phyloP scores from a whole-genome alignment of 331 rosid genomes.

The Dryas integrifolia region DNA sequence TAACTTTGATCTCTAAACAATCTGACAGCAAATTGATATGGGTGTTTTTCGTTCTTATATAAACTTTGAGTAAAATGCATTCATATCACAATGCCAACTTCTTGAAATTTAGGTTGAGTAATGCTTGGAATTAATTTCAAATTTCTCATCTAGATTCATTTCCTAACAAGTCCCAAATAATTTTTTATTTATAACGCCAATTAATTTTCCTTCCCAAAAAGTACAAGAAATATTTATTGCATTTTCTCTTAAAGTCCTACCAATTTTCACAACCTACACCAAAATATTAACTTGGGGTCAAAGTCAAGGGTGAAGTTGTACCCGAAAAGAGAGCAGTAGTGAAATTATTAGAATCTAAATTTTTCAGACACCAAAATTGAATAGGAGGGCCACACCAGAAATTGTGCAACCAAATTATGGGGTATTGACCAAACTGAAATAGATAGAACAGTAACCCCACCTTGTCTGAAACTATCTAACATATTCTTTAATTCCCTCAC shows the following conservation, averaged over 20 bases:
- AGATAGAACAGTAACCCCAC: conserved; percentile 22
- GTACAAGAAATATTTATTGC: not conserved
- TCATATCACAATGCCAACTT: too few relatives aligned
- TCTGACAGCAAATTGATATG: too few relatives aligned
- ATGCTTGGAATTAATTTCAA: not conserved
- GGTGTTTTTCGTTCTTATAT: too few relatives aligned
- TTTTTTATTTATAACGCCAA: not conserved
- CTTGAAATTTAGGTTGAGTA: not conserved
- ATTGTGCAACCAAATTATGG: conserved; percentile 16
- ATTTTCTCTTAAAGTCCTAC: conserved; percentile 1
- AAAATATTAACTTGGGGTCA: conserved; percentile 3
- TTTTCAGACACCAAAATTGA: conserved; percentile 17
- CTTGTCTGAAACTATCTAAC: conserved; percentile 34
- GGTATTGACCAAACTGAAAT: conserved; percentile 19
- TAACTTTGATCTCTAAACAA: too few relatives aligned
- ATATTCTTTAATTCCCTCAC: conserved; percentile 14
- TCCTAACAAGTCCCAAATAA: not conserved
- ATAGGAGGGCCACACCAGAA: not conserved
- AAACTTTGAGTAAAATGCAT: too few relatives aligned
- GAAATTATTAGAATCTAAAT: not conserved
- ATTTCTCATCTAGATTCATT: not conserved
- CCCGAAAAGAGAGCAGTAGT: not conserved
- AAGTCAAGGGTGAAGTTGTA: conserved; percentile 8
- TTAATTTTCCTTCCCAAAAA: not conserved
- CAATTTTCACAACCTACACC: not conserved